phyloP scores from a whole-genome alignment of 345 rosid genomes.

The Excoecaria agallocha region DNA sequence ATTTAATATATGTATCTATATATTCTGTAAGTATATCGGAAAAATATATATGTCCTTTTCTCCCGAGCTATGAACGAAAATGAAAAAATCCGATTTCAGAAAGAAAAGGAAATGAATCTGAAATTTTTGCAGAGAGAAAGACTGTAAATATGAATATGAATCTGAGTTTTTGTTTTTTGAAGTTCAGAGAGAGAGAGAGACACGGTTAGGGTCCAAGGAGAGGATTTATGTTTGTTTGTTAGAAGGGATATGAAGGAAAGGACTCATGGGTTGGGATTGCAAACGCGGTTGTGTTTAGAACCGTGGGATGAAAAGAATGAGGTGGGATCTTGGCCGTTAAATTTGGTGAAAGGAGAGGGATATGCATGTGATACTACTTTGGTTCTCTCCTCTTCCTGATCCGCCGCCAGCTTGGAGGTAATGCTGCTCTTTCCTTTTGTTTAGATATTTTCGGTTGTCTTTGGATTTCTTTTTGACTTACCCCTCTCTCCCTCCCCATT shows the following conservation, averaged over 20 bases:
- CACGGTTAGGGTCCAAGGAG: conserved; percentile 22
- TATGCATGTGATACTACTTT: conserved; percentile 18
- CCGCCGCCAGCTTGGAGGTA: conserved; percentile 27
- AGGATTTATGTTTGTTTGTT: conserved; percentile 26
- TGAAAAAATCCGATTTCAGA: not conserved
- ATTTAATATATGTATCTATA: not conserved
- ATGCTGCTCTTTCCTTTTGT: not conserved
- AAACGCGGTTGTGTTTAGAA: conserved; percentile 10
- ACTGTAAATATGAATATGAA: not conserved
- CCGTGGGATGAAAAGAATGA: conserved; percentile 14
- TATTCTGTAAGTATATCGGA: not conserved
- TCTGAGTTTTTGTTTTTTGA: not conserved
- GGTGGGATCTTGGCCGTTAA: conserved; percentile 7
- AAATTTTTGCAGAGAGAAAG: not conserved
- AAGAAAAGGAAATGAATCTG: not conserved
- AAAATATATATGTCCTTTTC: not conserved
- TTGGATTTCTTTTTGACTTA: not conserved
- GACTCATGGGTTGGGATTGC: not conserved
- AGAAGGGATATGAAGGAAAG: not conserved
- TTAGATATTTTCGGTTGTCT: not conserved
- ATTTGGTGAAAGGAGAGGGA: conserved; percentile 2
- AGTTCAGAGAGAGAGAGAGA: conserved; percentile 10
- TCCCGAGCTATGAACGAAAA: not conserved
- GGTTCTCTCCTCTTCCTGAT: conserved; percentile 17
- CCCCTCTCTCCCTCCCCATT: not conserved